phyloP scores from a whole-genome alignment of 2,329 filamentous ascomycete species.

The Alternaria novae-zelandiae region DNA sequence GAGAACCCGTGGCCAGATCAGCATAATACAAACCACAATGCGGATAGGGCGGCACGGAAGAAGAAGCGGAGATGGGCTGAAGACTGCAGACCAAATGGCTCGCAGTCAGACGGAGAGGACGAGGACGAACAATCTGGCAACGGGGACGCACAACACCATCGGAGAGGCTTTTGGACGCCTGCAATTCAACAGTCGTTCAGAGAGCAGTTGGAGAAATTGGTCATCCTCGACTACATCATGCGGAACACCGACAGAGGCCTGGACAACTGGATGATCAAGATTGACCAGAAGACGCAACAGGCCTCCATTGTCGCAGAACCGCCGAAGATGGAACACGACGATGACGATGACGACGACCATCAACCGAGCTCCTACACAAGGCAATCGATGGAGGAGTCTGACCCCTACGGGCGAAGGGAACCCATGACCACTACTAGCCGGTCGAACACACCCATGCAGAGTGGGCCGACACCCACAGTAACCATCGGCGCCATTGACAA shows the following conservation, averaged over 20 bases:
- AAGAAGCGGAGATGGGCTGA: conserved; percentile 75
- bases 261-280: conserved; percentile 99
- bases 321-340: conserved; percentile 65
- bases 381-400: conserved; percentile 64
- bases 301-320: conserved; percentile 89
- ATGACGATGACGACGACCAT: conserved; percentile 45
- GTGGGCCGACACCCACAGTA: conserved; percentile 64
- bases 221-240: conserved; percentile 99
- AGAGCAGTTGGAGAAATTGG: conserved; percentile 94
- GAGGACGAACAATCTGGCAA: conserved; percentile 54
- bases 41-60: conserved; percentile 70
- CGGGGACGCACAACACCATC: conserved; percentile 45
- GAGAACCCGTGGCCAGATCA: conserved; percentile 98
- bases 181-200: conserved; percentile 87
- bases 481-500: conserved; percentile 95
- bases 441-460: conserved; percentile 62
- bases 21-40: conserved; percentile 70
- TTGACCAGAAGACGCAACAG: conserved; percentile 82
- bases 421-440: conserved; percentile 78
- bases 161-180: conserved; percentile 83
- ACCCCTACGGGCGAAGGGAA: conserved; percentile 77
- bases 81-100: conserved; percentile 73
- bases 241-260: conserved; percentile 94
- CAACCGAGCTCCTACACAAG: conserved; percentile 61
- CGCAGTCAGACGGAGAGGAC: conserved; percentile 67